These are phyloP conservation scores for Backusella circina DNA, from an alignment of 192 early-diverging fungal genomes.

Conservation along the genomic window DNA sequence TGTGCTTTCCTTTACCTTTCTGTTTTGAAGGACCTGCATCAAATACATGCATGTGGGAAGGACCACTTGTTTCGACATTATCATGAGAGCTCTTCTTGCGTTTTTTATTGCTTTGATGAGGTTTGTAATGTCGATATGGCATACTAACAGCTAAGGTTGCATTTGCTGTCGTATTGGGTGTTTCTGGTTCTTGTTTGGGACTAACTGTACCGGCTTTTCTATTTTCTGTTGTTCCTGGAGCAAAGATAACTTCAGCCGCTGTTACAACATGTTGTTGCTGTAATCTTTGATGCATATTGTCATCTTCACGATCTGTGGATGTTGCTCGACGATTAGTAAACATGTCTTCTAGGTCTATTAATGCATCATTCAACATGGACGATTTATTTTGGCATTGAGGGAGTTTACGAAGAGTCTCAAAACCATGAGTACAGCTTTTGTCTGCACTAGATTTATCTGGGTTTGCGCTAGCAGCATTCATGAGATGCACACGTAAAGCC, in stretches of 20 bases:
- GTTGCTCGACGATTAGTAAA: background rate
- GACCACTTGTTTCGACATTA: background rate
- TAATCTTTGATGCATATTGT: background rate
- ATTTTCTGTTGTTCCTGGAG: background rate
- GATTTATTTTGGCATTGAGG: background rate
- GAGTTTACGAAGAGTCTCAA: background rate
- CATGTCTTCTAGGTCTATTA: background rate
- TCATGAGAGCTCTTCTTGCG: background rate
- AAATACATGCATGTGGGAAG: constrained; percentile 4
- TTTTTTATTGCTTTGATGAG: background rate
- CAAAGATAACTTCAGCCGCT: background rate
- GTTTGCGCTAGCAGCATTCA: constrained; percentile 5
- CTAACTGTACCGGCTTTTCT: background rate
- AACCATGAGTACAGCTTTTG: background rate
- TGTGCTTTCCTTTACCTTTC: background rate
- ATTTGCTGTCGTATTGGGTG: background rate
- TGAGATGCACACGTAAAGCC: constrained; percentile 41
- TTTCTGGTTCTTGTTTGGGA: background rate
- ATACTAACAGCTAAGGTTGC: background rate
- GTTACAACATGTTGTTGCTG: background rate
- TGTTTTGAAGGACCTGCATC: background rate
- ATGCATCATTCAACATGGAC: background rate
- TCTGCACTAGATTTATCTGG: background rate
- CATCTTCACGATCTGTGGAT: background rate
- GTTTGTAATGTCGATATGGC: background rate